phyloP scores from a whole-genome alignment of 768 basidiomycete species.

The Phlebiopsis gigantea region DNA sequence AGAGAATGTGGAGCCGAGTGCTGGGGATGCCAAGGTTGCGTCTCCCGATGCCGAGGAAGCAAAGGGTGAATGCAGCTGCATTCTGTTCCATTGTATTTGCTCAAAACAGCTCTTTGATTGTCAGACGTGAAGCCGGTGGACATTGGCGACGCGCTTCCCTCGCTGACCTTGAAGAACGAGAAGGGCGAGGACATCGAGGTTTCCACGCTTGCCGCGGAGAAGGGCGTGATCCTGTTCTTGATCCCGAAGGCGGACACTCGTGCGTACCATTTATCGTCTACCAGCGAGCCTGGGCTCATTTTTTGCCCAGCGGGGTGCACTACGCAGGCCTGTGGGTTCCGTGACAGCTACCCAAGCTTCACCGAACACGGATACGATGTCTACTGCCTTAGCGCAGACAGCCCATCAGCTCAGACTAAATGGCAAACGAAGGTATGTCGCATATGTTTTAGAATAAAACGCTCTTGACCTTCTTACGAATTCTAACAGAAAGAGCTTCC shows the following conservation, averaged over 20 bases:
- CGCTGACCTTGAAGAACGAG: constrained; percentile 77
- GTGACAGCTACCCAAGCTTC: constrained; percentile 80
- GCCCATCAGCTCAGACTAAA: constrained; percentile 65
- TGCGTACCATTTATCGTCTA: constrained; percentile 31
- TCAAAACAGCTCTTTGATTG: no score
- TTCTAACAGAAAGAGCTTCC: constrained; percentile 69
- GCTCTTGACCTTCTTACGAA: not conserved
- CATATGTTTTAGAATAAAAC: no score
- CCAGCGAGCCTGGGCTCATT: no score
- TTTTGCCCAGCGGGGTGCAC: constrained; percentile 91
- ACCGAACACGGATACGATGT: constrained; percentile 60
- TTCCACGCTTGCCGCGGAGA: constrained; percentile 53
- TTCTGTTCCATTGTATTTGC: no score
- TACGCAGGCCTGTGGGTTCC: constrained; percentile 87
- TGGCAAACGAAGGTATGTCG: constrained; percentile 79
- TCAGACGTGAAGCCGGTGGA: constrained; percentile 35
- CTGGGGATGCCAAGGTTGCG: constrained; percentile 1
- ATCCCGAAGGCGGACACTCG: constrained; percentile 85
- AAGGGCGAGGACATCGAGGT: constrained; percentile 75
- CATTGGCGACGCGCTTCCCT: constrained; percentile 72
- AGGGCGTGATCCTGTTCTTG: constrained; percentile 77
- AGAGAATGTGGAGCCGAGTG: not conserved
- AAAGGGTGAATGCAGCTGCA: not conserved
- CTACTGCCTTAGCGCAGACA: constrained; percentile 82
- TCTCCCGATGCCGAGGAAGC: not conserved